Percentiles rank a stretch among this genome's conserved stretches.
Conservation (phyloP, 768 basidiomycete genomes). For the Leccinum obscurum region DNA sequence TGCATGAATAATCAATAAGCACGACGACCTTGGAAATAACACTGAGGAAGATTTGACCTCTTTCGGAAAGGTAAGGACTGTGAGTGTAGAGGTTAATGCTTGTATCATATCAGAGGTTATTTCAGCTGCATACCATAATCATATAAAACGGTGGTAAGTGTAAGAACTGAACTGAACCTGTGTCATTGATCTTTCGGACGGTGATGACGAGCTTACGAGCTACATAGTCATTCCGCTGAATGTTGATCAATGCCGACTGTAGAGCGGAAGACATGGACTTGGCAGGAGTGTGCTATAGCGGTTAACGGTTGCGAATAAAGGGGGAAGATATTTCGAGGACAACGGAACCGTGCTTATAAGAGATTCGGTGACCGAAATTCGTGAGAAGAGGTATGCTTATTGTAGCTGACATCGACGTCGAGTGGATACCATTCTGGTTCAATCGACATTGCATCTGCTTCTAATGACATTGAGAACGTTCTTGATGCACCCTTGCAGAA, state of each 20-base stretch:
- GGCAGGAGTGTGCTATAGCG: background rate
- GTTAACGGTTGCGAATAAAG: background rate
- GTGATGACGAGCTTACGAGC: background rate
- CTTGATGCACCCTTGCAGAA: background rate
- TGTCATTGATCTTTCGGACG: background rate
- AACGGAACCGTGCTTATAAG: background rate
- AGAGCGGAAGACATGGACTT: background rate
- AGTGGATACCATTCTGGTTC: background rate
- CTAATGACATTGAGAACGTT: no score
- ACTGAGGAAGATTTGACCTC: background rate
- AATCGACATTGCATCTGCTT: background rate
- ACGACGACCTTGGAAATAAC: background rate
- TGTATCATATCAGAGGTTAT: background rate
- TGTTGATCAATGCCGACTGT: background rate
- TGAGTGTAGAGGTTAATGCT: background rate
- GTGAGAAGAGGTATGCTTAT: background rate
- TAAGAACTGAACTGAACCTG: background rate
- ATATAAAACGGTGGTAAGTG: background rate
- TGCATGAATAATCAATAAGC: background rate
- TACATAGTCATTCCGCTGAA: background rate
- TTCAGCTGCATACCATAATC: background rate
- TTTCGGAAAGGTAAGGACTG: background rate
- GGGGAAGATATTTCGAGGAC: background rate
- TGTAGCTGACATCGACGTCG: background rate
- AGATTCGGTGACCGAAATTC: background rate